These are phyloP conservation scores for Scutellaria galericulata DNA, from an alignment of 257 asterid genomes.

Conservation along the genomic window DNA sequence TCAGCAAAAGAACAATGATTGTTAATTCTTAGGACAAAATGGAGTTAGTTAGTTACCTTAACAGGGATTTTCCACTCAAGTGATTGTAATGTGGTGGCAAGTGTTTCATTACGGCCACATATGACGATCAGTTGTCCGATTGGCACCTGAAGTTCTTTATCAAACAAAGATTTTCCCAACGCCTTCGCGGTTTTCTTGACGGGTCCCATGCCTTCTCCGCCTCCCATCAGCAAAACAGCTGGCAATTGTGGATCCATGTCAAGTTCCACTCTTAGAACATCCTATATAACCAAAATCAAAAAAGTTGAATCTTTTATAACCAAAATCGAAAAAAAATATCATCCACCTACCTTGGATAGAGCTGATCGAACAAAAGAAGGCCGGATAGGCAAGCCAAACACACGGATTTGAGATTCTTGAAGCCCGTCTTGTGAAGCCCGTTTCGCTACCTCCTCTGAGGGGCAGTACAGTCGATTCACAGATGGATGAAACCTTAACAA, in stretches of 20 bases:
- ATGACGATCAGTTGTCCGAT: conserved; percentile 80
- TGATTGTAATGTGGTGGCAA: conserved; percentile 60
- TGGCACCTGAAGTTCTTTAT: conserved; percentile 60
- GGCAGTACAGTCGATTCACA: conserved; percentile 85
- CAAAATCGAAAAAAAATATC: not conserved
- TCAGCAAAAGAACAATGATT: not conserved
- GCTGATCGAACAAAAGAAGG: conserved; percentile 80
- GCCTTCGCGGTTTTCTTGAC: conserved; percentile 88
- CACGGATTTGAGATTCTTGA: conserved; percentile 75
- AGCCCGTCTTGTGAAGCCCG: conserved; percentile 78
- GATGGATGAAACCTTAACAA: conserved; percentile 85
- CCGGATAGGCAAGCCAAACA: conserved; percentile 87
- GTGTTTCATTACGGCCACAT: conserved; percentile 83
- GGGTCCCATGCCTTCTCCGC: conserved; percentile 99
- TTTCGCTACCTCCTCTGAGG: conserved; percentile 91
- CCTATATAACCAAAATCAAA: conserved; percentile 38
- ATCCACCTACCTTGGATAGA: conserved; percentile 81
- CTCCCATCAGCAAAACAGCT: conserved; percentile 93
- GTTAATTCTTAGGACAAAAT: not conserved
- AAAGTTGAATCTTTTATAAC: too few relatives aligned
- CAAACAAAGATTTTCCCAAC: conserved; percentile 70
- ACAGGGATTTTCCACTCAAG: conserved; percentile 88
- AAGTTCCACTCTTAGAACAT: conserved; percentile 69
- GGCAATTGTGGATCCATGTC: conserved; percentile 82
- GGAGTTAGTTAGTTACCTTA: conserved; percentile 48